Percentiles rank a stretch among this genome's conserved stretches.
Evolutionary conservation across 495 filamentous ascomycete genomes (phyloP).

Genomic region (Neurospora tetraspora): DNA sequence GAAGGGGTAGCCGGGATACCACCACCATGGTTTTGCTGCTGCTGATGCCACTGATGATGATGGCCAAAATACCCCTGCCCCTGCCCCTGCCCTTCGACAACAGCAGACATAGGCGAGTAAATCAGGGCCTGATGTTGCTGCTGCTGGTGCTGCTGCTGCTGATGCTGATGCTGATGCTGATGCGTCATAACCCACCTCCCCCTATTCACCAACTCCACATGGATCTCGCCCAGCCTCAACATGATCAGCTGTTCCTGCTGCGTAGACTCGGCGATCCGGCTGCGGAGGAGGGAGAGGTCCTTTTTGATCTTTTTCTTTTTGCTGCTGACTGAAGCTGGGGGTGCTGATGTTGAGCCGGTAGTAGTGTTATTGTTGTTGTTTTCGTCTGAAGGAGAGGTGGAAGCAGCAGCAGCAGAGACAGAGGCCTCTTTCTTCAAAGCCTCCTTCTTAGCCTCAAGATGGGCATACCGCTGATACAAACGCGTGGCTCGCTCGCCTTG

Average conservation of each 20-base stretch:
- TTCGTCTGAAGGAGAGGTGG: not conserved
- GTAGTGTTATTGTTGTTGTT: not conserved
- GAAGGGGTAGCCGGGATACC: not conserved
- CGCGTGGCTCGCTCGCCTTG: constrained; percentile 22
- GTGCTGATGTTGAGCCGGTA: not conserved
- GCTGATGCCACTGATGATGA: constrained; percentile 1
- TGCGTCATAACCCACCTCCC: constrained; percentile 26
- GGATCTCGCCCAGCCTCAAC: constrained; percentile 31
- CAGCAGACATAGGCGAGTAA: not conserved
- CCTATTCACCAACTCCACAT: constrained; percentile 30
- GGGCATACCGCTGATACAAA: constrained; percentile 21
- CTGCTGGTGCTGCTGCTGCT: constrained; percentile 1
- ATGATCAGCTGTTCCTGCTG: constrained; percentile 32
- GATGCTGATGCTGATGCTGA: constrained; percentile 1
- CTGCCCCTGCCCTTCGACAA: constrained; percentile 24
- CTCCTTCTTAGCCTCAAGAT: constrained; percentile 11
- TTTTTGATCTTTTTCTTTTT: constrained; percentile 8
- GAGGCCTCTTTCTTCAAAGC: not conserved
- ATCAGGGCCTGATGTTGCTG: not conserved
- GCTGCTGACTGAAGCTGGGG: no score
- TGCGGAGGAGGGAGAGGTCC: constrained; percentile 6
- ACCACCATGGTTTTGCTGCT: not conserved
- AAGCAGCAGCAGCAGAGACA: no score
- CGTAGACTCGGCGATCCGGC: constrained; percentile 23
- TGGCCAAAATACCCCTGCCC: constrained; percentile 23